These are phyloP conservation scores for Epichloe gansuensis DNA, from an alignment of 2,329 filamentous ascomycete genomes.

Conservation along the genomic window DNA sequence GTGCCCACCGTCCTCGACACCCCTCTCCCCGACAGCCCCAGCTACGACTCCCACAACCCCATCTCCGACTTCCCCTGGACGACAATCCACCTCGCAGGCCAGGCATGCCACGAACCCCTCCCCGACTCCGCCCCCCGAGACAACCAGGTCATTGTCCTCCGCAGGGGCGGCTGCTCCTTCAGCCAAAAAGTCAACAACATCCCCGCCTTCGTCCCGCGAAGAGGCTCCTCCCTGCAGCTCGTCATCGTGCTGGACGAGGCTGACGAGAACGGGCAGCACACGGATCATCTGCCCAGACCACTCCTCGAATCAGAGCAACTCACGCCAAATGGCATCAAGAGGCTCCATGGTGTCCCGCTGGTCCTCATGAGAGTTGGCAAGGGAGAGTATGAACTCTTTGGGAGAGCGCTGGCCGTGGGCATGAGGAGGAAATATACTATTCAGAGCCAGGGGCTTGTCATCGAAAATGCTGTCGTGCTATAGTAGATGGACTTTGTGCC, in stretches of 20 bases:
- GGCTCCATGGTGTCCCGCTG: conserved; percentile 65
- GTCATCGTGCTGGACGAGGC: conserved; percentile 56
- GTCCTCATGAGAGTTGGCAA: conserved; percentile 68
- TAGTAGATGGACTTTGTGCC: conserved; percentile 8
- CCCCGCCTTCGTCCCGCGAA: conserved; percentile 56
- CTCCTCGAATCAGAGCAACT: conserved; percentile 63
- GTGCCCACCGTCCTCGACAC: conserved; percentile 53
- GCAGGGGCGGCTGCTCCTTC: conserved; percentile 75
- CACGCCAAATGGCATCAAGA: conserved; percentile 54
- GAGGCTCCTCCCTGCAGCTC: conserved; percentile 55
- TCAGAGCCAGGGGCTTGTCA: conserved; percentile 64
- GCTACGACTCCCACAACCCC: conserved; percentile 25
- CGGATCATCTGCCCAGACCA: conserved; percentile 38
- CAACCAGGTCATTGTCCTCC: conserved; percentile 71
- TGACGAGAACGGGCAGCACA: conserved; percentile 13
- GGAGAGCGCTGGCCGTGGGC: conserved; percentile 52
- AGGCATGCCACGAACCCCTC: conserved; percentile 49
- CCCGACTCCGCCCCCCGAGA: conserved; percentile 36
- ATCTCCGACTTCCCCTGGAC: conserved; percentile 50
- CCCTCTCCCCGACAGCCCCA: conserved; percentile 28
- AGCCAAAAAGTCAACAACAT: conserved; percentile 72
- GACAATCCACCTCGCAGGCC: conserved; percentile 56
- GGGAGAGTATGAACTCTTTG: conserved; percentile 46
- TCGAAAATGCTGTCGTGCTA: conserved; percentile 63
- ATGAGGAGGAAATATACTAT: conserved; percentile 69